Base-by-base conservation (phyloP, 768 basidiomycete species). In the Punctularia strigosozonata region DNA sequence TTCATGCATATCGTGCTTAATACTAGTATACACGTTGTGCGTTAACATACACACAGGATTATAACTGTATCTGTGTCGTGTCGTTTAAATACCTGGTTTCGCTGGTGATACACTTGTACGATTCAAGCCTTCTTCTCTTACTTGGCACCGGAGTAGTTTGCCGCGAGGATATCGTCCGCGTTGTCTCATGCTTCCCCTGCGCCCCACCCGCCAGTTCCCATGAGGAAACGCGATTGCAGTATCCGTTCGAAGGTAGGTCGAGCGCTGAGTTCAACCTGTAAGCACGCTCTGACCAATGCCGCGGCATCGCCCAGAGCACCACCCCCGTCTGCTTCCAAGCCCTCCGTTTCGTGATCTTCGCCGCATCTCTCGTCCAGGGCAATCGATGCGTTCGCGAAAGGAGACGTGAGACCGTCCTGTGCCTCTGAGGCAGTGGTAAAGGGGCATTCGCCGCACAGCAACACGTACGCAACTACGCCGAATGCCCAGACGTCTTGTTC, bases 401-500 rank as follows among this genome's bases (percentile, higher is more conserved):
- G 80, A 0, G 83, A 82, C 32, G 66, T 61, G 6, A 94, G 65
- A 1, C 90, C 88, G 32, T 79, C 82, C 49, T 92, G 86, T 0
- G 91, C 88, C 56, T 97, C 92, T 26, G 79, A 82, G 1, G 91
- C 81, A 14, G 84, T 88, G 62, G 80, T 76, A 63, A 91, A 92
- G 1, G 88, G 88, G 52, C 89, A 92, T 63, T 94, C 89, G 5
- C 89, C 88, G 17, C 82, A 74, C 14, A 98, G 71, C 45, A 99
- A 74, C 40, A 99, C 94, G 57, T 91, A 99, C 10, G 81, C 90
- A 17, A 99, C 89, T 18, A 98, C 91, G 12, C 94, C 94, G 43
- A 94, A 86, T 0, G 94, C 94, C 92, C 94, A 99, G 3, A 97
- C 85, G 49, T 99, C 94, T 59, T 97, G 92, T 55, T 94, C 90